phyloP scores from a whole-genome alignment of 2,329 filamentous ascomycete genomes.

The Ploettnerulaceae sp. region DNA sequence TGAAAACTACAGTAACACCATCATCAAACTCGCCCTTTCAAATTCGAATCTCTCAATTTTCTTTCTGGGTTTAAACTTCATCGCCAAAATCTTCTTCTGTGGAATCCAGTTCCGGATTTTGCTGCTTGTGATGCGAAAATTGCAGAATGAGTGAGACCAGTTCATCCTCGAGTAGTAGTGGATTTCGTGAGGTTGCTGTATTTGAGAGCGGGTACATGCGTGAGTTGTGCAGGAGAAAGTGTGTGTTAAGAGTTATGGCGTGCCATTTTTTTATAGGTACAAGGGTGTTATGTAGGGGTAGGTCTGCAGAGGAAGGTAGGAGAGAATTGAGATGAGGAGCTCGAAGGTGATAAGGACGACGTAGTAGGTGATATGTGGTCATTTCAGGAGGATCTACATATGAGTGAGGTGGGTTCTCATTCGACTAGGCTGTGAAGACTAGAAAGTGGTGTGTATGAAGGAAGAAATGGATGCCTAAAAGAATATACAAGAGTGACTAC shows the following conservation, averaged over 20 bases:
- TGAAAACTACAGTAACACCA: background rate
- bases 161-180: background rate
- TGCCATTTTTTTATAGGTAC: conserved; percentile 2
- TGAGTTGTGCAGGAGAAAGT: background rate
- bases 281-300: background rate
- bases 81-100: background rate
- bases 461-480: too few species aligned
- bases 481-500: too few species aligned
- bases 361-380: background rate
- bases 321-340: conserved; percentile 4
- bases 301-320: conserved; percentile 1
- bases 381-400: background rate
- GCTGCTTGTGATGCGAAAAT: background rate
- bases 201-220: background rate
- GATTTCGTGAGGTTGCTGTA: background rate
- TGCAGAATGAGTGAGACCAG: background rate
- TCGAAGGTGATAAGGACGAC: background rate
- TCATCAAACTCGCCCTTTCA: background rate
- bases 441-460: too few species aligned
- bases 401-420: too few species aligned
- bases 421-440: too few species aligned
- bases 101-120: background rate
- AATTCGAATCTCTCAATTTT: background rate
- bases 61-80: background rate
- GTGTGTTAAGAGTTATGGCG: conserved; percentile 1